Percentiles rank a stretch among this genome's conserved stretches.
phyloP scores from a whole-genome alignment of 2,329 filamentous ascomycete species.

The Penicillium psychrosexuale region DNA sequence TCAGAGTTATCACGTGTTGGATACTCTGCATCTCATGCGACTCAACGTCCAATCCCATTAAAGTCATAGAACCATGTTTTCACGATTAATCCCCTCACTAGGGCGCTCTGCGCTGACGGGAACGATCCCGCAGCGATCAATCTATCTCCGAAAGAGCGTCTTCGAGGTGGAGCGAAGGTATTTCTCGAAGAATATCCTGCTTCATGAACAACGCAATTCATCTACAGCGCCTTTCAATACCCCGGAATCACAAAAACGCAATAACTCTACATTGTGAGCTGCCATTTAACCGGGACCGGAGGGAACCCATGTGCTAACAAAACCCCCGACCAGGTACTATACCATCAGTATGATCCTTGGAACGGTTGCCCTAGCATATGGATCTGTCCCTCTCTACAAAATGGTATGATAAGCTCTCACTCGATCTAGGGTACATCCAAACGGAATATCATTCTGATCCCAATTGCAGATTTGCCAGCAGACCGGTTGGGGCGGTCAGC shows the following conservation, averaged over 20 bases:
- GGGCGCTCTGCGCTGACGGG: conserved; percentile 21
- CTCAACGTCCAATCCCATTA: conserved; percentile 16
- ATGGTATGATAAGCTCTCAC: conserved; percentile 47
- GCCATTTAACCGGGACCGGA: background rate
- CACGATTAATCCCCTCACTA: conserved; percentile 26
- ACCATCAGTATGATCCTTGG: conserved; percentile 61
- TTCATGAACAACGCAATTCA: conserved; percentile 26
- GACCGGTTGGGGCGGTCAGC: conserved; percentile 82
- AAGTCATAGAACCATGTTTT: conserved; percentile 28
- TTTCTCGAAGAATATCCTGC: conserved; percentile 34
- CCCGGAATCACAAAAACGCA: conserved; percentile 45
- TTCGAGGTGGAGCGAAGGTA: conserved; percentile 27
- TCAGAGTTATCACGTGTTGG: conserved; percentile 15
- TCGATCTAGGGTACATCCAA: background rate
- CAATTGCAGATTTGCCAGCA: conserved; percentile 49
- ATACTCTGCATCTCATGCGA: conserved; percentile 8
- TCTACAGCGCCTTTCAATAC: conserved; percentile 35
- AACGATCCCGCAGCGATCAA: conserved; percentile 12
- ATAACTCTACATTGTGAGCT: conserved; percentile 54
- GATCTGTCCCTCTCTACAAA: conserved; percentile 65
- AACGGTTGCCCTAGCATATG: conserved; percentile 62
- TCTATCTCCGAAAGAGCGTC: conserved; percentile 14
- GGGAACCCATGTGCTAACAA: background rate
- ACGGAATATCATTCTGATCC: background rate
- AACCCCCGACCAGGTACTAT: conserved; percentile 53